Evolutionary conservation across 371 early-diverging fungal species (phyloP), one percentile per base, ranked within the genome.

Genomic region (Mortierella sp.): DNA sequence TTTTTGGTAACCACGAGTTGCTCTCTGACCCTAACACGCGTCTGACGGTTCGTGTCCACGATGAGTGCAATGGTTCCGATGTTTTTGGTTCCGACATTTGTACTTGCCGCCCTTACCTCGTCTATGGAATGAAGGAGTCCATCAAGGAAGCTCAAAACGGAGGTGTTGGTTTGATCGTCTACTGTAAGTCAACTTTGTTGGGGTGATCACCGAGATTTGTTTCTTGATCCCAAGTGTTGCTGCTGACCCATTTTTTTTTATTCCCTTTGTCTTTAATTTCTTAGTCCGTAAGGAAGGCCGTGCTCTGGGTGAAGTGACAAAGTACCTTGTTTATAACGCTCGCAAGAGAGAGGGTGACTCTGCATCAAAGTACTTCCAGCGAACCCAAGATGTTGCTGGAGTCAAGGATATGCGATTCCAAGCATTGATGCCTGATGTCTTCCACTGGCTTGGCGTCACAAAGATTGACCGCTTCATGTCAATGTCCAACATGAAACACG

Each of bases 401-500:
- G 98, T 98, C 58, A 97, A 97, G 87, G 98, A 98, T 77, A 96
- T 97, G 96, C 89, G 98, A 19, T 98, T 97, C 94, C 98, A 98
- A 81, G 97, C 97, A 5, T 84, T 97, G 68, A 98, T 98, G 98
- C 98, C 98, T 16, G 98, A 98, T 83, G 96, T 97, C 5, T 86
- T 98, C 76, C 98, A 98, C 74, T 98, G 98, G 98, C 85, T 98
- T 28, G 97, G 98, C 32, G 95, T 98, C 74, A 90, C 92, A 71
- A 97, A 96, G 84, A 97, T 98, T 84, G 98, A 98, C 81, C 88
- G 94, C 45, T 94, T 98, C 91, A 96, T 97, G 86, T 94, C 94
- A 36, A 95, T 95, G 95, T 94, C 95, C 19, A 95, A 94, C 80
- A 94, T 95, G 91, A 98, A 98, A 89, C 94, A 98, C 85, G 96